A percentile compares a stretch with the other conserved stretches of the same genome.
Conservation (phyloP, 495 filamentous ascomycete species). For the Lineolata rhizophorae region DNA sequence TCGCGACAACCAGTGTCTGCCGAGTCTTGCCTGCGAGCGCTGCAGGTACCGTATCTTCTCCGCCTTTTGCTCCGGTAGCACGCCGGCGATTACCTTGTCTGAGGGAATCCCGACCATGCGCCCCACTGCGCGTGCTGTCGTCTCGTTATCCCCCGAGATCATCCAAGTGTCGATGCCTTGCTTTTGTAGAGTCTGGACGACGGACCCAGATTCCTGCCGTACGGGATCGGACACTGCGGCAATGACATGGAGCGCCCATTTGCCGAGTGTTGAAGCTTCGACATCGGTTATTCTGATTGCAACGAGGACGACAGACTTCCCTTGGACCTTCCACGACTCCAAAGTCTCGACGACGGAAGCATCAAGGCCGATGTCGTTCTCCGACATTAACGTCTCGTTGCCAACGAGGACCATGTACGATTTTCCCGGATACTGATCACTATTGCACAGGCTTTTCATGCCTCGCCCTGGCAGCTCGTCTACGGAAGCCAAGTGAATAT, state of each 20-base stretch:
- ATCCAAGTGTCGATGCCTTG: conserved; percentile 55
- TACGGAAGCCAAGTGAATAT: conserved; percentile 23
- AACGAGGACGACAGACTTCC: conserved; percentile 9
- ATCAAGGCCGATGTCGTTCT: conserved; percentile 3
- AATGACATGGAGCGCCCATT: conserved; percentile 5
- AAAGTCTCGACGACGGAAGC: conserved; percentile 1
- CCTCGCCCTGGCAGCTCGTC: conserved; percentile 62
- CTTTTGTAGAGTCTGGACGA: conserved; percentile 41
- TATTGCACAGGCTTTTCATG: conserved; percentile 39
- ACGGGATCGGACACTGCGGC: conserved; percentile 34
- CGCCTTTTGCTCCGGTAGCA: conserved; percentile 67
- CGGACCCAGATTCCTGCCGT: conserved; percentile 42
- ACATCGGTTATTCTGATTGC: conserved; percentile 1
- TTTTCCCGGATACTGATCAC: conserved; percentile 27
- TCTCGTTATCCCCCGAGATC: conserved; percentile 64
- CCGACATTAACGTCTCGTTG: conserved; percentile 46
- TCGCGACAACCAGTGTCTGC: not conserved
- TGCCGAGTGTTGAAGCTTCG: not conserved
- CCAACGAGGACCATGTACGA: conserved; percentile 31
- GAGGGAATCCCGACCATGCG: conserved; percentile 46
- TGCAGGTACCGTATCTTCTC: conserved; percentile 60
- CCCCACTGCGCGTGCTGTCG: conserved; percentile 41
- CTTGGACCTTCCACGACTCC: conserved; percentile 8
- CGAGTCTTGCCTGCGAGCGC: conserved; percentile 1
- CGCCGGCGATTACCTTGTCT: conserved; percentile 57